Percentiles rank a stretch among this genome's conserved stretches.
Evolutionary conservation across 306 rosid species (phyloP).

Genomic region (Cucurbita ficifolia): DNA sequence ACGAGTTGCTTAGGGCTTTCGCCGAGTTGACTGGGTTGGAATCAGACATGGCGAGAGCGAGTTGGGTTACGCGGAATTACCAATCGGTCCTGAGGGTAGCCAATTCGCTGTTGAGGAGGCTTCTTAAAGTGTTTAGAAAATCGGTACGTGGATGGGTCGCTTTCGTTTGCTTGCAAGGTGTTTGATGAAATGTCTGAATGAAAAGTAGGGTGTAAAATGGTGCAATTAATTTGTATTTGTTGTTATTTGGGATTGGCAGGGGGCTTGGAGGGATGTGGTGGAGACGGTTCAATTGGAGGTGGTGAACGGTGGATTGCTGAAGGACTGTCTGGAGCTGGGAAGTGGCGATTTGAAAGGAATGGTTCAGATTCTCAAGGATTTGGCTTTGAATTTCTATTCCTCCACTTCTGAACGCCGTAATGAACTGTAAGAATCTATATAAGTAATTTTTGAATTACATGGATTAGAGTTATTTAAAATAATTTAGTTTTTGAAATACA

Average conservation of each 20-base stretch:
- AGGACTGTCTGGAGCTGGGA: slow-evolving; percentile 65
- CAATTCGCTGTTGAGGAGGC: slow-evolving; percentile 30
- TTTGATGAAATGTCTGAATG: background rate
- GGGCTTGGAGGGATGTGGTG: slow-evolving; percentile 33
- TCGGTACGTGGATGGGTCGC: slow-evolving; percentile 25
- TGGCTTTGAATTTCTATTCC: slow-evolving; percentile 23
- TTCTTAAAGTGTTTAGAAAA: slow-evolving; percentile 34
- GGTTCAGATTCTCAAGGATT: slow-evolving; percentile 40
- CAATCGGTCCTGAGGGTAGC: slow-evolving; percentile 23
- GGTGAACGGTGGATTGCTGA: slow-evolving; percentile 56
- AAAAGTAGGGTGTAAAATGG: background rate
- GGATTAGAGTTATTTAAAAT: background rate
- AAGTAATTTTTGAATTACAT: background rate
- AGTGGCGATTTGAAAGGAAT: slow-evolving; percentile 48
- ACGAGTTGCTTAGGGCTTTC: slow-evolving; percentile 39
- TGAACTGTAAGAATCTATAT: slow-evolving; percentile 1
- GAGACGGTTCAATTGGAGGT: slow-evolving; percentile 49
- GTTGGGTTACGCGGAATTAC: slow-evolving; percentile 47
- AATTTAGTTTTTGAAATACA: background rate
- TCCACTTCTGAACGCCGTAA: background rate
- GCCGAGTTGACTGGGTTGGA: slow-evolving; percentile 34
- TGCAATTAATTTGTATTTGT: background rate
- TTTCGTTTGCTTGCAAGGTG: background rate
- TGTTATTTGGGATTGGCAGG: slow-evolving; percentile 23
- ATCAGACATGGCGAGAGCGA: slow-evolving; percentile 32